A percentile compares a stretch with the other conserved stretches of the same genome.
phyloP scores from a whole-genome alignment of 495 filamentous ascomycete genomes.

The Aspergillus ostianus region DNA sequence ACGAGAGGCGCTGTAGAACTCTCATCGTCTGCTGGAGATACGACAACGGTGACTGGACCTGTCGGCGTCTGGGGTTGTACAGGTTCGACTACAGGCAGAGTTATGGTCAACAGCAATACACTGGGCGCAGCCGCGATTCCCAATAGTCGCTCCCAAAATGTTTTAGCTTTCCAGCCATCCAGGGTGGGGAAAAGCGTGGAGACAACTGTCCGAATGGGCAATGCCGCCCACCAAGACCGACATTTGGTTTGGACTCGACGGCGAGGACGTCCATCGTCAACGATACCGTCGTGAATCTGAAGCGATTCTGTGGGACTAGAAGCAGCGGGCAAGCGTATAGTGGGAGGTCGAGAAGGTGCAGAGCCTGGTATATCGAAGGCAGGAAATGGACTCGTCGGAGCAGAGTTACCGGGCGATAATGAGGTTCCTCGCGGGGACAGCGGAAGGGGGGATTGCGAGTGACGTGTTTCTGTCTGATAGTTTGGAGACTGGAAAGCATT shows the following conservation, averaged over 20 bases:
- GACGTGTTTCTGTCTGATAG: constrained; percentile 26
- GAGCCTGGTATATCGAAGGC: constrained; percentile 46
- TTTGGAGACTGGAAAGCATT: constrained; percentile 36
- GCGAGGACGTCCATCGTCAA: constrained; percentile 16
- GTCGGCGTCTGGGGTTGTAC: constrained; percentile 47
- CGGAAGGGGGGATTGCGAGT: constrained; percentile 27
- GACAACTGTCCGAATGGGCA: constrained; percentile 65
- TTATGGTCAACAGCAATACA: constrained; percentile 86
- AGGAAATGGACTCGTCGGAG: constrained; percentile 49
- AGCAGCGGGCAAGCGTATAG: constrained; percentile 50
- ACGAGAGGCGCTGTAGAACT: constrained; percentile 29
- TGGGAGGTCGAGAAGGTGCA: constrained; percentile 49
- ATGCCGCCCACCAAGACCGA: constrained; percentile 75
- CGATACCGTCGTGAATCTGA: constrained; percentile 30
- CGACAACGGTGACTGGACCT: constrained; percentile 39
- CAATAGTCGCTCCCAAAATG: constrained; percentile 69
- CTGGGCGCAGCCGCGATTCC: constrained; percentile 81
- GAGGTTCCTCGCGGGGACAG: constrained; percentile 34
- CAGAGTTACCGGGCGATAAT: constrained; percentile 11
- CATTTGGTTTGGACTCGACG: constrained; percentile 41
- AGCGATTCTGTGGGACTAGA: constrained; percentile 50
- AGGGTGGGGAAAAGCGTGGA: constrained; percentile 88
- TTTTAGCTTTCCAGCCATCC: constrained; percentile 73
- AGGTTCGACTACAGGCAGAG: constrained; percentile 84
- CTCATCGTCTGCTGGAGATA: constrained; percentile 32